A percentile compares a stretch with the other conserved stretches of the same genome.
Evolutionary conservation across 352 stramenopile species (phyloP).

Genomic region (Elongisporangium senticosum): DNA sequence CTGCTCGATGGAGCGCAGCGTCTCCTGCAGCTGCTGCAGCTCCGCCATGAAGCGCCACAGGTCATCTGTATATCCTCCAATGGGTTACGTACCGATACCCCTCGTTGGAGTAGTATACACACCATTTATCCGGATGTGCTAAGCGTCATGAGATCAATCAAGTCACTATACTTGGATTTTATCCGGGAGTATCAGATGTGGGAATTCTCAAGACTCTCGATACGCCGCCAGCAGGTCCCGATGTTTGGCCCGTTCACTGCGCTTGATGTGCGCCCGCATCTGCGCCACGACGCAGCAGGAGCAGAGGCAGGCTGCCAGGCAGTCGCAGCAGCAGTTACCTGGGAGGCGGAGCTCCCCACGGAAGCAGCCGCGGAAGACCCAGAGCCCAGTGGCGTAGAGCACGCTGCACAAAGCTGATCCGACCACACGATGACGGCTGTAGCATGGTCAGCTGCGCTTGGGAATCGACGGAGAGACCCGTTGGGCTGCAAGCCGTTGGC

Average conservation of each 20-base stretch:
- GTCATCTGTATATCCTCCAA: background rate
- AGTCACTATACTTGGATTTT: background rate
- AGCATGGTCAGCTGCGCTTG: background rate
- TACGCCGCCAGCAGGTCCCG: too few relatives aligned
- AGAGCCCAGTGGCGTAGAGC: background rate
- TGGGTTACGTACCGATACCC: background rate
- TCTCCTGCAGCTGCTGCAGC: slow-evolving; percentile 34
- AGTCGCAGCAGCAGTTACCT: slow-evolving; percentile 24
- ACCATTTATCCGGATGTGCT: background rate
- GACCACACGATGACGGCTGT: background rate
- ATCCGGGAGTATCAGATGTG: background rate
- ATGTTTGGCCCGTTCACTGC: slow-evolving; percentile 1
- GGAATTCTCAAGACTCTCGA: background rate
- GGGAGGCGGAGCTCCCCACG: slow-evolving; percentile 20
- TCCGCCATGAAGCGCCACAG: slow-evolving; percentile 9
- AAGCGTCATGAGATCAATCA: too few relatives aligned
- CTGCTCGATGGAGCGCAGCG: slow-evolving; percentile 50
- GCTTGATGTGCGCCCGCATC: slow-evolving; percentile 51
- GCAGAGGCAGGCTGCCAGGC: slow-evolving; percentile 30
- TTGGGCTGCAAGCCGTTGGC: background rate
- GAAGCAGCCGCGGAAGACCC: background rate
- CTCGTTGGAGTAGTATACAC: background rate
- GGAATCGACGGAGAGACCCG: background rate
- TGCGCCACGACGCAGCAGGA: slow-evolving; percentile 38
- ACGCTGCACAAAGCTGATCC: background rate